phyloP scores from a whole-genome alignment of 257 asterid species.

The Primulina eburnea region DNA sequence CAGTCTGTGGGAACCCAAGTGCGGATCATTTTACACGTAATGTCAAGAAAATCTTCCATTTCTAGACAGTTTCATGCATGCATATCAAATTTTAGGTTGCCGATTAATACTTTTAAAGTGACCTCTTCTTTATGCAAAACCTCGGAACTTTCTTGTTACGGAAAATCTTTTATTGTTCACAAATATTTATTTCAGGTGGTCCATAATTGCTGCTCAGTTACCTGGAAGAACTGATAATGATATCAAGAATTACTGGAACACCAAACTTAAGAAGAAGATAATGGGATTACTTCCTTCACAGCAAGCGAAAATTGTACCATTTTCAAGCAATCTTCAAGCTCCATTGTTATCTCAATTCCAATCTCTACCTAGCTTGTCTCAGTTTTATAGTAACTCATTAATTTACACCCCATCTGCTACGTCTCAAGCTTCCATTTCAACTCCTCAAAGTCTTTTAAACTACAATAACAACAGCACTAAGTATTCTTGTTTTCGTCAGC shows the following conservation, averaged over 20 bases:
- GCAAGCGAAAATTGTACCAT: too few species aligned
- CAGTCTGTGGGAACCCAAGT: too few species aligned
- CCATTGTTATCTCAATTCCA: too few species aligned
- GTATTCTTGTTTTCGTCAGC: conserved; percentile 20
- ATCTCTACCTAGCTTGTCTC: too few species aligned
- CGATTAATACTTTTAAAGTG: too few species aligned
- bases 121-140: too few species aligned
- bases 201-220: conserved; percentile 71
- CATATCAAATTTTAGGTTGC: conserved; percentile 30
- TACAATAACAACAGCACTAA: conserved; percentile 18
- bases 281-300: conserved; percentile 30
- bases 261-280: conserved; percentile 79
- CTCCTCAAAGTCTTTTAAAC: conserved; percentile 27
- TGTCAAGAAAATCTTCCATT: too few species aligned
- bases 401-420: conserved; percentile 27
- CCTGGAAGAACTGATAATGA: conserved; percentile 85
- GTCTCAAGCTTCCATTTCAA: conserved; percentile 27
- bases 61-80: conserved; percentile 33
- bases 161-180: not conserved
- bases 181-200: conserved; percentile 45
- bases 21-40: too few species aligned
- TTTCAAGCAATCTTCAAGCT: too few species aligned
- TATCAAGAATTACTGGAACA: conserved; percentile 86
- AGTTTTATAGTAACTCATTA: conserved; percentile 23
- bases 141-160: conserved; percentile 6